Evolutionary conservation across 1,284 basidiomycete species (phyloP).

Genomic region (Rhodofomes roseus): DNA sequence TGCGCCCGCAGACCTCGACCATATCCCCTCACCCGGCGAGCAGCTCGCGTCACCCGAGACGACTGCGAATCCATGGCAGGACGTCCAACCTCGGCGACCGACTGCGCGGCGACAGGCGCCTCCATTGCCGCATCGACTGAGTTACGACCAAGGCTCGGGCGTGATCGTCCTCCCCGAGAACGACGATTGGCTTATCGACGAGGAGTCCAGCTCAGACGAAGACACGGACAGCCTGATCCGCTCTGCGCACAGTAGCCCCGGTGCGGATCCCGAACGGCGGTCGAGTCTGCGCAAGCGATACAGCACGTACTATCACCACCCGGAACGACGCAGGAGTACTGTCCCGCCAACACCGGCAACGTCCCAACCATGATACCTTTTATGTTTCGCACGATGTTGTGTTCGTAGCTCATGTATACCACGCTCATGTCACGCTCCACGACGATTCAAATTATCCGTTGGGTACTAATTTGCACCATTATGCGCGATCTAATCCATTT

Average conservation of each 20-base stretch:
- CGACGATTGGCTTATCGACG: conserved; percentile 62
- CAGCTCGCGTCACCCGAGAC: background rate
- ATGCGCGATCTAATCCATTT: no score
- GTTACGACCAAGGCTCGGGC: conserved; percentile 76
- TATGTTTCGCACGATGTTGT: background rate
- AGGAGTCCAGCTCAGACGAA: conserved; percentile 36
- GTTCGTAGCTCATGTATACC: background rate
- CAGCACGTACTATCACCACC: conserved; percentile 74
- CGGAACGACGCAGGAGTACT: conserved; percentile 49
- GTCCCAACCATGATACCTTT: background rate
- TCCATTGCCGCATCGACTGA: conserved; percentile 50
- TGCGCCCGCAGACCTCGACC: conserved; percentile 1
- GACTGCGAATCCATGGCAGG: conserved; percentile 47
- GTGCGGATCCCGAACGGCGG: conserved; percentile 15
- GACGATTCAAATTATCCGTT: background rate
- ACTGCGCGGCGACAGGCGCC: conserved; percentile 8
- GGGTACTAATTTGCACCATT: background rate
- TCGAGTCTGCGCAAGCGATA: conserved; percentile 37
- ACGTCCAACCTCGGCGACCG: conserved; percentile 28
- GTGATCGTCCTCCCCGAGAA: conserved; percentile 82
- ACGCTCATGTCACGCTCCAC: background rate
- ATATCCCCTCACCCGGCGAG: background rate
- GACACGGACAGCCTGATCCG: conserved; percentile 24
- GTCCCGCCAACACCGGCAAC: background rate
- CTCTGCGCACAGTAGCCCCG: conserved; percentile 14